These are phyloP conservation scores for Boletus eberwhitei DNA, from an alignment of 768 basidiomycete genomes.

Conservation along the genomic window DNA sequence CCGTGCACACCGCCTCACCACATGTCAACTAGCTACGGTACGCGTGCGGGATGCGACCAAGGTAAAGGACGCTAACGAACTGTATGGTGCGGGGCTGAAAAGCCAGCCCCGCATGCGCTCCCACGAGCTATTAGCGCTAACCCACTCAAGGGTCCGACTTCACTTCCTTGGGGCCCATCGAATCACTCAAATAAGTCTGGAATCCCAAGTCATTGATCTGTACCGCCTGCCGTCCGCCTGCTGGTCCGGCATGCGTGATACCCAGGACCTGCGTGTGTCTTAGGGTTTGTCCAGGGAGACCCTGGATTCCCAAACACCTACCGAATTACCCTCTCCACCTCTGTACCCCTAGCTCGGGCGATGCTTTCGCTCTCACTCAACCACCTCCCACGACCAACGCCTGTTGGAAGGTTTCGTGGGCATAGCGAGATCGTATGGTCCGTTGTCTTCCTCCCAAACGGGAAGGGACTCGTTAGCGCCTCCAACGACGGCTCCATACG, in stretches of 20 bases:
- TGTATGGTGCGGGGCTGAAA: neutral
- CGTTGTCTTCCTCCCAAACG: conserved; percentile 26
- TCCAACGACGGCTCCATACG: conserved; percentile 31
- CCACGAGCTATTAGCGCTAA: conserved; percentile 27
- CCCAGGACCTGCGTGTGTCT: conserved; percentile 29
- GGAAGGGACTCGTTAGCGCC: conserved; percentile 24
- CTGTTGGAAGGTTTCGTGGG: conserved; percentile 21
- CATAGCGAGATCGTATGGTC: conserved; percentile 31
- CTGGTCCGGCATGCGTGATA: conserved; percentile 30
- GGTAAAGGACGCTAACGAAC: neutral
- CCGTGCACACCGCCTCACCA: conserved; percentile 5
- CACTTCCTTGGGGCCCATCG: conserved; percentile 17
- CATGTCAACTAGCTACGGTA: conserved; percentile 3
- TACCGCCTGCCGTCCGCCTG: conserved; percentile 32
- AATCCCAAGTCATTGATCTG: conserved; percentile 33
- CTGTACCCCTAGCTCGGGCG: conserved; percentile 23
- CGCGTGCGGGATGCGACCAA: conserved; percentile 3
- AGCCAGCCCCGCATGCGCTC: conserved; percentile 16
- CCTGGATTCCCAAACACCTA: conserved; percentile 22
- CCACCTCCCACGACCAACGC: conserved; percentile 26
- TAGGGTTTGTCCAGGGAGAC: conserved; percentile 30
- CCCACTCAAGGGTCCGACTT: conserved; percentile 32
- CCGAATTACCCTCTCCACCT: conserved; percentile 21
- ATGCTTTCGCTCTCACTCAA: conserved; percentile 32
- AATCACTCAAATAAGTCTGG: conserved; percentile 30